Percentiles rank a stretch among this genome's conserved stretches.
phyloP scores from a whole-genome alignment of 2,329 filamentous ascomycete species.

The Boeremia exigua region DNA sequence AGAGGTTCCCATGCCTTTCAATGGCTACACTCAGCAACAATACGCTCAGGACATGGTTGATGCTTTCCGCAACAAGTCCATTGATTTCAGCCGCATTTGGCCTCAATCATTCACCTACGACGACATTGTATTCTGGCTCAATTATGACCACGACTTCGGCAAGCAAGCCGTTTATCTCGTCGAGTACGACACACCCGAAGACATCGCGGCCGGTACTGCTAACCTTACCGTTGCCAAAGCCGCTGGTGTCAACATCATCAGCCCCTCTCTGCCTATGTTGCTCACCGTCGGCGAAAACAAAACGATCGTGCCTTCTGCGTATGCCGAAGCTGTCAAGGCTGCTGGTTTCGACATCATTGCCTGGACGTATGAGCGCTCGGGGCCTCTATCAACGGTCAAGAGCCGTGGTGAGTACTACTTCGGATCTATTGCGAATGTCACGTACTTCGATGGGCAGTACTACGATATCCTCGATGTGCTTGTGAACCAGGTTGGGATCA shows the following conservation, averaged over 20 bases:
- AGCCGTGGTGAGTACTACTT: slow-evolving; percentile 41
- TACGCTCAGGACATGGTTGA: slow-evolving; percentile 66
- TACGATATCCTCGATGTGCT: slow-evolving; percentile 68
- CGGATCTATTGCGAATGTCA: slow-evolving; percentile 57
- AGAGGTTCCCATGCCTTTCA: slow-evolving; percentile 69
- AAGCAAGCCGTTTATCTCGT: slow-evolving; percentile 68
- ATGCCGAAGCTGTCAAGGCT: slow-evolving; percentile 64
- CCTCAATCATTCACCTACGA: slow-evolving; percentile 68
- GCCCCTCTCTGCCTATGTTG: slow-evolving; percentile 66
- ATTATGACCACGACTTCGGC: slow-evolving; percentile 65
- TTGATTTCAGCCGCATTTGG: slow-evolving; percentile 49
- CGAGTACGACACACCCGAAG: slow-evolving; percentile 57
- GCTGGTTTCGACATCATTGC: slow-evolving; percentile 68
- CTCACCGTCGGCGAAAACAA: slow-evolving; percentile 56
- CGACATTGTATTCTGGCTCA: slow-evolving; percentile 69
- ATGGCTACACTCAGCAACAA: slow-evolving; percentile 66
- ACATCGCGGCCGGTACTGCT: slow-evolving; percentile 57
- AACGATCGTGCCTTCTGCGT: slow-evolving; percentile 64
- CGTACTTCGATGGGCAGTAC: slow-evolving; percentile 68
- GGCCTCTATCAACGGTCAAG: slow-evolving; percentile 58
- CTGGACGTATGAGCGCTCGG: slow-evolving; percentile 70
- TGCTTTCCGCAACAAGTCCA: slow-evolving; percentile 45
- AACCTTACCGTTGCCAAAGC: slow-evolving; percentile 61
- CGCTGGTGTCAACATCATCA: slow-evolving; percentile 65
- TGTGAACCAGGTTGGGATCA: slow-evolving; percentile 64